phyloP scores from a whole-genome alignment of 1,284 basidiomycete genomes.

The Tylopilus sp. region DNA sequence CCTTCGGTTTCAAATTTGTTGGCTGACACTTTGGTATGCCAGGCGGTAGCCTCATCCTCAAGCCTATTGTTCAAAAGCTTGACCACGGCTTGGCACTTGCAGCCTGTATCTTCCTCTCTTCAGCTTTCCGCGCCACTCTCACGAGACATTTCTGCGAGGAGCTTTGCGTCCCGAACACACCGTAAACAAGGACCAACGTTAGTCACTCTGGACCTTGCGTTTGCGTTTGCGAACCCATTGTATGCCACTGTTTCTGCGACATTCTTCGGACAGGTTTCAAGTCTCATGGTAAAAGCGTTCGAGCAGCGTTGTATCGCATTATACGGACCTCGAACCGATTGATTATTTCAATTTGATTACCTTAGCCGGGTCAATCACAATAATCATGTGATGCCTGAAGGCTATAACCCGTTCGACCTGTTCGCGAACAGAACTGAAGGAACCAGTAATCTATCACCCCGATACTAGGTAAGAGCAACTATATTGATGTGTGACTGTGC shows the following conservation, averaged over 20 bases:
- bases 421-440: background rate
- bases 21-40: conserved; percentile 3
- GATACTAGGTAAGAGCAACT: background rate
- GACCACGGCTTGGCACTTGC: conserved; percentile 78
- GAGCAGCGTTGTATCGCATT: conserved; percentile 75
- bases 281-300: conserved; percentile 90
- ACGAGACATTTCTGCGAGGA: conserved; percentile 5
- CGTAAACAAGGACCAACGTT: conserved; percentile 52
- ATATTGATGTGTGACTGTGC: too few species aligned
- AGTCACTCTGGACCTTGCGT: conserved; percentile 78
- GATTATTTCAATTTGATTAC: conserved; percentile 1
- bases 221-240: conserved; percentile 84
- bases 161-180: conserved; percentile 7
- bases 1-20: background rate
- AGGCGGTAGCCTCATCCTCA: conserved; percentile 77
- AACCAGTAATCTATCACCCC: background rate
- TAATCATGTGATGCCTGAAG: background rate
- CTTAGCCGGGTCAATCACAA: background rate
- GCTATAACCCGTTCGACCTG: background rate
- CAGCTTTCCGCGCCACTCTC: conserved; percentile 33
- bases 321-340: conserved; percentile 47
- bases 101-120: conserved; percentile 46
- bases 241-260: conserved; percentile 78
- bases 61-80: conserved; percentile 86
- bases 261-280: conserved; percentile 85